Percentiles rank a stretch among this genome's conserved stretches.
Conservation (phyloP, 257 asterid genomes). For the Echium plantagineum region DNA sequence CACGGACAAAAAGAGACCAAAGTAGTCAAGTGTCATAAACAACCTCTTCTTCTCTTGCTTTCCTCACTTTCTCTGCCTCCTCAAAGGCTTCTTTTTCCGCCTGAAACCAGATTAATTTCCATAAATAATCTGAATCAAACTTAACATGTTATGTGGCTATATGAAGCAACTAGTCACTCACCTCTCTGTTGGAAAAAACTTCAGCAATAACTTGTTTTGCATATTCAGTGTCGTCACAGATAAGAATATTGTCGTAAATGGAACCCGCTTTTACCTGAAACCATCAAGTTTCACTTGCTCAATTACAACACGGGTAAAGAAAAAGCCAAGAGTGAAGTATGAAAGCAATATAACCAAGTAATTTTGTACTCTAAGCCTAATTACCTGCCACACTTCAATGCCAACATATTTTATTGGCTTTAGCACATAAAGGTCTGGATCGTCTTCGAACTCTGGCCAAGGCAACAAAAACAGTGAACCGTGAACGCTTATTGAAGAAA, state of each 20-base stretch:
- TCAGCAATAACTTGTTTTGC: constrained; percentile 65
- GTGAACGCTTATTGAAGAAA: not conserved
- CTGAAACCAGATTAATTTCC: constrained; percentile 25
- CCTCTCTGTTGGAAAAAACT: constrained; percentile 79
- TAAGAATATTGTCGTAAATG: constrained; percentile 64
- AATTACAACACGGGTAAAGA: not conserved
- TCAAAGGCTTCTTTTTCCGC: constrained; percentile 67
- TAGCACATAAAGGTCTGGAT: constrained; percentile 77
- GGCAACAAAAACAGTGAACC: not conserved
- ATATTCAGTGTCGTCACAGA: constrained; percentile 69
- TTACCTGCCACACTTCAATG: constrained; percentile 90
- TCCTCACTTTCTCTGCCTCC: constrained; percentile 73
- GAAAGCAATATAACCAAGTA: too few relatives aligned
- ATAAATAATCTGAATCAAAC: constrained; percentile 8
- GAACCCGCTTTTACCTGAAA: constrained; percentile 84
- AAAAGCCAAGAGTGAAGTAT: too few relatives aligned
- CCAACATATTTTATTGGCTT: constrained; percentile 79
- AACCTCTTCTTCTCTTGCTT: constrained; percentile 79
- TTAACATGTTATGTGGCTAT: constrained; percentile 1
- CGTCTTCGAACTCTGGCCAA: constrained; percentile 68
- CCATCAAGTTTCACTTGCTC: constrained; percentile 6
- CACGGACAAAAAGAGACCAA: not conserved
- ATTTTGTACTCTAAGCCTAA: not conserved
- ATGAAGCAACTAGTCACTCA: constrained; percentile 16
- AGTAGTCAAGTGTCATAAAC: constrained; percentile 13